phyloP scores from a whole-genome alignment of 306 rosid species.

The Adenanthera pavonina region DNA sequence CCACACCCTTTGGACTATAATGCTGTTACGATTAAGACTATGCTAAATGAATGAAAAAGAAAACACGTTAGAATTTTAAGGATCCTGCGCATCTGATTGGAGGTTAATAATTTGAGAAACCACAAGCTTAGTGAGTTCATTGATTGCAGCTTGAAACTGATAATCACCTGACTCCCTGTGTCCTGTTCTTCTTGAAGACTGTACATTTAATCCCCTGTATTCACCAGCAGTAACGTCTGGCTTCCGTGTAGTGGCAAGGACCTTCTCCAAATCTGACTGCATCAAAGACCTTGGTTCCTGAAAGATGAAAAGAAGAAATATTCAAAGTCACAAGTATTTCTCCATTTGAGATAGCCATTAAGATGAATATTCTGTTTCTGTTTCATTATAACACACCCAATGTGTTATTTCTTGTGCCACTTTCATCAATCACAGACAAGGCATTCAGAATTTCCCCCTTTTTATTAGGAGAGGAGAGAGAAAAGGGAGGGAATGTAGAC shows the following conservation, averaged over 20 bases:
- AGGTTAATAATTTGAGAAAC: conserved; percentile 76
- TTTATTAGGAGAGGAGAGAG: neutral
- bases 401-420: neutral
- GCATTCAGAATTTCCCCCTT: neutral
- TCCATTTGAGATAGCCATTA: conserved; percentile 5
- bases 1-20: neutral
- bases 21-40: conserved; percentile 40
- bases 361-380: conserved; percentile 29
- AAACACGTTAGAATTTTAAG: conserved; percentile 41
- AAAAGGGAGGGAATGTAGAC: neutral
- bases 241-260: conserved; percentile 49
- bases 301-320: conserved; percentile 4
- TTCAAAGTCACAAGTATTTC: conserved; percentile 21
- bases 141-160: conserved; percentile 77
- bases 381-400: neutral
- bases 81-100: conserved; percentile 69
- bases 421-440: neutral
- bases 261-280: conserved; percentile 62
- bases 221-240: conserved; percentile 65
- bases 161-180: conserved; percentile 65
- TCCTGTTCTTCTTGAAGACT: conserved; percentile 53
- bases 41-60: conserved; percentile 35
- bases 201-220: conserved; percentile 56
- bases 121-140: conserved; percentile 76
- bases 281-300: conserved; percentile 59